Evolutionary conservation across 805 yeast genomes (phyloP), one percentile per base, ranked within the genome.

Genomic region (Teunomyces barrocoloradensis): DNA sequence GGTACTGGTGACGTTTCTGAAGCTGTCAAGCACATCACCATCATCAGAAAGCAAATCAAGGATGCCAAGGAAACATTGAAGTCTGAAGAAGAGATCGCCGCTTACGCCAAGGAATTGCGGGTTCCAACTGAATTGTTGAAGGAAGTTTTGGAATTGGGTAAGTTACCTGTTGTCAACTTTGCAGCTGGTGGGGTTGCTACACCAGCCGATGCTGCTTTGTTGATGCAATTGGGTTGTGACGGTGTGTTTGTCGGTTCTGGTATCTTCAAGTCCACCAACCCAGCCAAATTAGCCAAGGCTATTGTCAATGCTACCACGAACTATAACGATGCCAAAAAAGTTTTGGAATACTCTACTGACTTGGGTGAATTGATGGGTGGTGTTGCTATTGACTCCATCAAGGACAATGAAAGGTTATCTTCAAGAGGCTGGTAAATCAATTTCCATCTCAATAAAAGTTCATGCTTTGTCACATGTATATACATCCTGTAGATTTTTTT

Each of bases 131-230:
- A 73, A n/a, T 64, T 80, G 41, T 67, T 87, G 47, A 65, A 75
- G 53, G 67, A 74, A 41, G 67, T 78, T 52, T 71, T 81, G 43
- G 74, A 73, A 38, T 69, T 72, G 52, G 64, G 69, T 7, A 80
- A 81, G 58, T 74, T 87, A 51, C 91, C 91, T 1, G 95, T 87
- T 38, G 94, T 87, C 46, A 87, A 85, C 70, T 87, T 87, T 61
- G 92, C 94, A 35, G 94, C 94, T 25, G 95, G 95, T 37, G 95
- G 95, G 49, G 85, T 87, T 44, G 94, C 95, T 7, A 85, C 95
- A 10, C 95, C 95, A 29, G 83, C 91, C 6, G 95, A 87, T 65
- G 95, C 95, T 21, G 94, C 94, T 17, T 68, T 87, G 53, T 81
- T 88, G 65, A 87, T 87, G 89, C 85, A 83, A 60, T 67, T 84